Evolutionary conservation across 345 rosid species (phyloP).

Genomic region (Citrus sp.): DNA sequence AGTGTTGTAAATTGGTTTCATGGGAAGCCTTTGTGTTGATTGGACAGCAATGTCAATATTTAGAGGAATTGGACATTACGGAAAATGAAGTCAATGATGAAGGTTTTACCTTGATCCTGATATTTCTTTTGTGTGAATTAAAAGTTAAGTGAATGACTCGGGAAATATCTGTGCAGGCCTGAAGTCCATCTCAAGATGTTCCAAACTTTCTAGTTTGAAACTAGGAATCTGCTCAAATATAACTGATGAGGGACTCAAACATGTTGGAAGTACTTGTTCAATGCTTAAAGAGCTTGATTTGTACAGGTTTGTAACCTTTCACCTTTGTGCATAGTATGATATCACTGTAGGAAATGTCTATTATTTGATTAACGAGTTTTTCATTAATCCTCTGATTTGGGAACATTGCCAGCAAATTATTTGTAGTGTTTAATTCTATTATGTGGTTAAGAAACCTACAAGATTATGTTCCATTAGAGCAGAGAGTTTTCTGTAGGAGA

Average conservation of each 20-base stretch:
- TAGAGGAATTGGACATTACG: conserved; percentile 72
- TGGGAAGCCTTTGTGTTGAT: conserved; percentile 58
- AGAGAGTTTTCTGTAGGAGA: not conserved
- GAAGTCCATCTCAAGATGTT: conserved; percentile 54
- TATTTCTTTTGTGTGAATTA: conserved; percentile 1
- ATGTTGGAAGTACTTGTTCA: conserved; percentile 47
- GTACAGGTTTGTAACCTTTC: conserved; percentile 40
- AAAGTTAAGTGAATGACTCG: not conserved
- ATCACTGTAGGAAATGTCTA: not conserved
- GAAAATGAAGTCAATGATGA: conserved; percentile 68
- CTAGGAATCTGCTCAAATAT: conserved; percentile 64
- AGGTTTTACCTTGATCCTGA: conserved; percentile 36
- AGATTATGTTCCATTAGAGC: not conserved
- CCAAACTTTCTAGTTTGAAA: conserved; percentile 48
- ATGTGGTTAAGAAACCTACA: not conserved
- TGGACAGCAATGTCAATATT: conserved; percentile 47
- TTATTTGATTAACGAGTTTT: not conserved
- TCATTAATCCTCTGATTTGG: not conserved
- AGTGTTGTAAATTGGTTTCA: conserved; percentile 55
- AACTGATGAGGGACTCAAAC: conserved; percentile 50
- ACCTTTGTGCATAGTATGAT: not conserved
- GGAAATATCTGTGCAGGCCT: conserved; percentile 41
- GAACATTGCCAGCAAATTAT: not conserved
- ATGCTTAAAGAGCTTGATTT: conserved; percentile 63
- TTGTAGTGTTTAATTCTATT: not conserved